phyloP scores from a whole-genome alignment of 139 green algal genomes.

The Chlorella sp. region DNA sequence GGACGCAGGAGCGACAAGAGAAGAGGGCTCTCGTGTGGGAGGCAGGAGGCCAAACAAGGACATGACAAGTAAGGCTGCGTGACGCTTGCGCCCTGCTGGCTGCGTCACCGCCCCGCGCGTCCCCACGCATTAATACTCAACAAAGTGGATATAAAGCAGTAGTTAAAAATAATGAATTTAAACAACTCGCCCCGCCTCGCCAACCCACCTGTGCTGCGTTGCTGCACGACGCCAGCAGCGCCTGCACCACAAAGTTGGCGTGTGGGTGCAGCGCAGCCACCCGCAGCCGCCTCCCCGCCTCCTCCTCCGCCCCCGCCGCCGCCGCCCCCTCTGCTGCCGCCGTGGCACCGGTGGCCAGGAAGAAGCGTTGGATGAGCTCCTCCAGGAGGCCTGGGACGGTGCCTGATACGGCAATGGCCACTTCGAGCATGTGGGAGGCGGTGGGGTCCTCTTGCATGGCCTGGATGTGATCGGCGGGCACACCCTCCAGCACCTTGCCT shows the following conservation, averaged over 20 bases:
- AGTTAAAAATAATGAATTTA: too few relatives aligned
- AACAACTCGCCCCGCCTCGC: not conserved
- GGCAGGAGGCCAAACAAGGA: too few relatives aligned
- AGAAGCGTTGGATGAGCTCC: constrained; percentile 17
- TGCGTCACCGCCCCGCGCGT: too few relatives aligned
- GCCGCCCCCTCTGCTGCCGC: too few relatives aligned
- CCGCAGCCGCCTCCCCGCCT: constrained; percentile 26
- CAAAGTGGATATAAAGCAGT: too few relatives aligned
- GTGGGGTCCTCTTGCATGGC: constrained; percentile 41
- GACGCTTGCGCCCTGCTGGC: too few relatives aligned
- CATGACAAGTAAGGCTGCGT: too few relatives aligned
- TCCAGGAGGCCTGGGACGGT: constrained; percentile 11
- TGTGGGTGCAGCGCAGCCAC: constrained; percentile 44
- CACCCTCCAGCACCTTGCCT: constrained; percentile 22
- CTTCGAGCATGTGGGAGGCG: constrained; percentile 58
- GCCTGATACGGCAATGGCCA: constrained; percentile 7
- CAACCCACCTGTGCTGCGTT: constrained; percentile 28
- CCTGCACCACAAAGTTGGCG: constrained; percentile 75
- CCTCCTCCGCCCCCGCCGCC: too few relatives aligned
- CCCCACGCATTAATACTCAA: too few relatives aligned
- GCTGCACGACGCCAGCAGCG: constrained; percentile 41
- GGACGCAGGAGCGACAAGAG: too few relatives aligned
- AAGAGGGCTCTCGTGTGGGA: too few relatives aligned
- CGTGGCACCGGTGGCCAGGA: constrained; percentile 24
- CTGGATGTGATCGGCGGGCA: constrained; percentile 23